Percentiles rank a stretch among this genome's conserved stretches.
Evolutionary conservation across 2,329 filamentous ascomycete genomes (phyloP).

Genomic region (Magnaporthales sp.): DNA sequence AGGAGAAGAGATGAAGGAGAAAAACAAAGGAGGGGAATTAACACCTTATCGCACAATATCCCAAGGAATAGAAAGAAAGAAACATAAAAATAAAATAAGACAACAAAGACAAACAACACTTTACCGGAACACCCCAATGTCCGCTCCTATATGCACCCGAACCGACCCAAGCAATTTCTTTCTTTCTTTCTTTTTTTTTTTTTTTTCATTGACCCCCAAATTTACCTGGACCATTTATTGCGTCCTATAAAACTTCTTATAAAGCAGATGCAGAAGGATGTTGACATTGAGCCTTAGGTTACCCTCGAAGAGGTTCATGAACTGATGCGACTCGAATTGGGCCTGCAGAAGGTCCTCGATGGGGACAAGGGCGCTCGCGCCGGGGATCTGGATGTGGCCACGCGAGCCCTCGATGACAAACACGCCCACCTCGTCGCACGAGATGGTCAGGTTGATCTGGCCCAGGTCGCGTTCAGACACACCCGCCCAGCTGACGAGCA

Average conservation of each 20-base stretch:
- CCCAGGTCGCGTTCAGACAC: slow-evolving; percentile 79
- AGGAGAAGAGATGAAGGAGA: no score
- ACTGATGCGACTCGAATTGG: slow-evolving; percentile 94
- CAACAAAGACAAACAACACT: slow-evolving; percentile 1
- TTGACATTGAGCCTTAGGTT: slow-evolving; percentile 89
- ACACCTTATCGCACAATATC: slow-evolving; percentile 4
- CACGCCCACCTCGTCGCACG: slow-evolving; percentile 85
- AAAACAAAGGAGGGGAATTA: background rate
- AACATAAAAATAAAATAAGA: background rate
- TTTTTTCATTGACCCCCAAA: background rate
- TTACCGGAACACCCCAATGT: background rate
- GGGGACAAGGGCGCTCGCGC: slow-evolving; percentile 78
- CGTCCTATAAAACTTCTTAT: slow-evolving; percentile 94
- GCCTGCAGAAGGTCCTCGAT: slow-evolving; percentile 92
- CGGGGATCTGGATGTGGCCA: slow-evolving; percentile 91
- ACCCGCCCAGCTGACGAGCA: slow-evolving; percentile 84
- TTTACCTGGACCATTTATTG: slow-evolving; percentile 28
- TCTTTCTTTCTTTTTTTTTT: background rate
- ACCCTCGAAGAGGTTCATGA: slow-evolving; percentile 88
- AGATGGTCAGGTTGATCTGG: slow-evolving; percentile 88
- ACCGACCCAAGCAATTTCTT: background rate
- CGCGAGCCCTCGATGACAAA: slow-evolving; percentile 88
- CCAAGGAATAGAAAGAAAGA: background rate
- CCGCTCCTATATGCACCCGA: background rate
- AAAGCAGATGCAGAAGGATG: slow-evolving; percentile 88